Conservation (phyloP, 2,329 filamentous ascomycete genomes). For the Aspergillus calidoustus region DNA sequence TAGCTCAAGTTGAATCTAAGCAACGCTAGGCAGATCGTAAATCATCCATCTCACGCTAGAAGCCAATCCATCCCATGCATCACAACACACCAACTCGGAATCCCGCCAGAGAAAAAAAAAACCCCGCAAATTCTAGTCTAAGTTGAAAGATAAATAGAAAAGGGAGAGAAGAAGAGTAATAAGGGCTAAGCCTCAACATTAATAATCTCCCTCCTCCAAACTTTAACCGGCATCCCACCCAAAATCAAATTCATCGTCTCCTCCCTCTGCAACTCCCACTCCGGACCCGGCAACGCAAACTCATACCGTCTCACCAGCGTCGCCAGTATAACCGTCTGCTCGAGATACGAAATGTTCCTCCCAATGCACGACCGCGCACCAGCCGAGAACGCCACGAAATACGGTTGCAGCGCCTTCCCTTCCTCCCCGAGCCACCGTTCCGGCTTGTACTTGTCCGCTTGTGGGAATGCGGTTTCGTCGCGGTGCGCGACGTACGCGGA, state of each 20-base stretch:
- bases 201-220: slow-evolving; percentile 31
- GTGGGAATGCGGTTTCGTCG: slow-evolving; percentile 43
- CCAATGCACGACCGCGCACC: slow-evolving; percentile 49
- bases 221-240: slow-evolving; percentile 39
- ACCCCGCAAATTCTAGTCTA: background rate
- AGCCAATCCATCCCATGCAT: background rate
- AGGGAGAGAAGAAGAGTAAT: slow-evolving; percentile 6
- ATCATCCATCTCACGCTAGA: background rate
- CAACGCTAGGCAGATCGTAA: background rate
- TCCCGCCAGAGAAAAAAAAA: background rate
- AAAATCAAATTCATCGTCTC: slow-evolving; percentile 39
- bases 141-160: background rate
- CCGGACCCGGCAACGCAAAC: slow-evolving; percentile 32
- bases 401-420: slow-evolving; percentile 44
- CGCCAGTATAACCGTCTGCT: slow-evolving; percentile 57
- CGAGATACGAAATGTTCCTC: slow-evolving; percentile 50
- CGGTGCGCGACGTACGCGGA: slow-evolving; percentile 45
- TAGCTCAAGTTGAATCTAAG: background rate
- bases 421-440: slow-evolving; percentile 50
- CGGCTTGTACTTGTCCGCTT: slow-evolving; percentile 45
- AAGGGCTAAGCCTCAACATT: background rate
- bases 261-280: slow-evolving; percentile 32
- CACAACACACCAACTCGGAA: background rate
- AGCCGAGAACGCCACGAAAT: slow-evolving; percentile 47
- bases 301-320: slow-evolving; percentile 37